These are phyloP conservation scores for Aurifilum marmelostoma DNA, from an alignment of 2,329 filamentous ascomycete genomes.

Conservation along the genomic window DNA sequence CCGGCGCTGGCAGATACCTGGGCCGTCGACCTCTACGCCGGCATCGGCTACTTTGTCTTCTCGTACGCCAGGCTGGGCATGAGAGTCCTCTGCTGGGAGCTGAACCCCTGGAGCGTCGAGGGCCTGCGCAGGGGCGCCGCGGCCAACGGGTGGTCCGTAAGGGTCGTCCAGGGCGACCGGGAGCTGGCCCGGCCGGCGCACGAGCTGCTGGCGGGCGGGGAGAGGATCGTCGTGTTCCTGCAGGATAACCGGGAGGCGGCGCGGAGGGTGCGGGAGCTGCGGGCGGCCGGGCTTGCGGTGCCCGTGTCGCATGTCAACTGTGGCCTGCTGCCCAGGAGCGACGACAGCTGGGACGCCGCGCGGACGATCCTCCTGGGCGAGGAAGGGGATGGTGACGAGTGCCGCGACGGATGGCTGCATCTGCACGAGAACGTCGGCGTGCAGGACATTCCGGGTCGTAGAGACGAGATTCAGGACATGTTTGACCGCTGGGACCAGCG, in stretches of 20 bases:
- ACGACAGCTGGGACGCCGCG: conserved; percentile 55
- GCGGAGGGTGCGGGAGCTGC: conserved; percentile 43
- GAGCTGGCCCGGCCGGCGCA: conserved; percentile 45
- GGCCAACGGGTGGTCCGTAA: conserved; percentile 68
- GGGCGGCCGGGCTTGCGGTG: conserved; percentile 40
- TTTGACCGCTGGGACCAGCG: conserved; percentile 44
- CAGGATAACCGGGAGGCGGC: conserved; percentile 67
- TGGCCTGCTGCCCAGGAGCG: conserved; percentile 64
- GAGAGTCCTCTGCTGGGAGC: conserved; percentile 82
- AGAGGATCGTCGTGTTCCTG: conserved; percentile 67
- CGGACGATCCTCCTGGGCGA: conserved; percentile 49
- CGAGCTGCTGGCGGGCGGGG: conserved; percentile 45
- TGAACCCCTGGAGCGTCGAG: conserved; percentile 88
- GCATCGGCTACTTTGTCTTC: conserved; percentile 93
- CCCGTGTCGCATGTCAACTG: conserved; percentile 64
- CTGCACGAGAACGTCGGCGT: conserved; percentile 68
- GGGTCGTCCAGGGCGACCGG: conserved; percentile 52
- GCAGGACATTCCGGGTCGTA: conserved; percentile 52
- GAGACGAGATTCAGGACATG: conserved; percentile 51
- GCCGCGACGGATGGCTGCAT: conserved; percentile 59
- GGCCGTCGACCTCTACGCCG: conserved; percentile 84
- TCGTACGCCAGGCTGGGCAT: conserved; percentile 75
- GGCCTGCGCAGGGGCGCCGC: conserved; percentile 75
- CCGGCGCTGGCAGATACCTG: conserved; percentile 42
- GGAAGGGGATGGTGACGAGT: not conserved